Conservation (phyloP, 371 early-diverging fungal species). For the Agmasoma carcini region DNA sequence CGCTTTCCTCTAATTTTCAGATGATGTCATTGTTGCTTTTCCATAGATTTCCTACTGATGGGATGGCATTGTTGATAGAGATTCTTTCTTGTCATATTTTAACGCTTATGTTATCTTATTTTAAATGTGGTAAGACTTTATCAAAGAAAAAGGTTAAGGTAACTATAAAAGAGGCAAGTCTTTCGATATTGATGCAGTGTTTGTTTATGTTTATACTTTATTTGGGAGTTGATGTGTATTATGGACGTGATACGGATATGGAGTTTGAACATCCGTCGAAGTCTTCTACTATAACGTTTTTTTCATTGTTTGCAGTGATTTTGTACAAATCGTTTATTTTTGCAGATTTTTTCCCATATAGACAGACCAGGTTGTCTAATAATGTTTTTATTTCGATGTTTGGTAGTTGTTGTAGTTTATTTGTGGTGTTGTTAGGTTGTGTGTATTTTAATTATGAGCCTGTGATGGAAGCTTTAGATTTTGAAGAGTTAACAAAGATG, state of each 20-base stretch:
- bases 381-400: background rate
- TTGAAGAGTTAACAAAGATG: background rate
- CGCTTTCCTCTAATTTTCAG: background rate
- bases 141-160: background rate
- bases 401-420: background rate
- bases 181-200: background rate
- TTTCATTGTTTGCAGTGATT: background rate
- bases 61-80: background rate
- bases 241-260: background rate
- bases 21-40: background rate
- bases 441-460: background rate
- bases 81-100: background rate
- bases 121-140: background rate
- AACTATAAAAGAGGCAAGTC: background rate
- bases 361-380: background rate
- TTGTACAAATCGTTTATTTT: background rate
- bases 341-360: background rate
- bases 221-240: background rate
- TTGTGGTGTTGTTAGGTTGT: background rate
- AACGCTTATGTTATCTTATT: background rate
- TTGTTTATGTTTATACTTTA: background rate
- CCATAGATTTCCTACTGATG: conserved; percentile 1
- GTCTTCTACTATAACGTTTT: background rate
- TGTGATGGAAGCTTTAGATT: background rate
- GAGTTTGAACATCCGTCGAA: background rate